Evolutionary conservation across 176 grass and related monocot genomes (phyloP), one percentile per base, ranked within the genome.

Genomic region (Echinochloa phyllopogon): DNA sequence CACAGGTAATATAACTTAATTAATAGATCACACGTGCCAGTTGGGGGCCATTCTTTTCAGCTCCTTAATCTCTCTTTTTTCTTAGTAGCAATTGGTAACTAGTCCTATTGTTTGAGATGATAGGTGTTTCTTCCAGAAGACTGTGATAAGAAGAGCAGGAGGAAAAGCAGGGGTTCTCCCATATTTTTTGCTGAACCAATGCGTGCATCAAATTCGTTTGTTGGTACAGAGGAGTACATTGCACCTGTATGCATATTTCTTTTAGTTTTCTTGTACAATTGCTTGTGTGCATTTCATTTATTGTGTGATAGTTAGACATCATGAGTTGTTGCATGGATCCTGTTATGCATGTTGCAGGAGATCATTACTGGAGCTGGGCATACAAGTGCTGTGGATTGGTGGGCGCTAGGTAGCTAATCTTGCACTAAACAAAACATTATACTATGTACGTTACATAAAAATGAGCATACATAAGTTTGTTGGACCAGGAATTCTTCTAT

Each of bases 181-280:
- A 72, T 98, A 76, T 95, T 98, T 76, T 75, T 98, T 43, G 93
- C 91, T 41, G 95, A 98, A 88, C 95, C 95, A 57, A 90, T 93
- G 89, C 91, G 95, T 83, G 95, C 95, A 74, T 98, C 93, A 47
- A 98, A 98, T 83, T 98, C 95, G 7, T 98, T 98, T 82, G 95
- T 95, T 88, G 95, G 95, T 56, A 98, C 93, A 18, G 95, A 98
- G 85, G 95, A 98, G 59, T 98, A 98, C 76, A 98, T 98, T 80
- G 95, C 95, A 43, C 95, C 95, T 53, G 95, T 98, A 98, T 84
- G 83, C 69, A 74, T 86, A 90, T 71, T 70, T 69, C 27, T 29
- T 29, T 44, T 33, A 65, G 13, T 63, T 77, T 20, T 0, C 57
- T 75, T 56, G 23, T 37, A 16, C 10, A 44, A 71, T 40, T 6